These are phyloP conservation scores for Lipomyces yamanashiensis DNA, from an alignment of 805 yeast genomes.

Conservation along the genomic window DNA sequence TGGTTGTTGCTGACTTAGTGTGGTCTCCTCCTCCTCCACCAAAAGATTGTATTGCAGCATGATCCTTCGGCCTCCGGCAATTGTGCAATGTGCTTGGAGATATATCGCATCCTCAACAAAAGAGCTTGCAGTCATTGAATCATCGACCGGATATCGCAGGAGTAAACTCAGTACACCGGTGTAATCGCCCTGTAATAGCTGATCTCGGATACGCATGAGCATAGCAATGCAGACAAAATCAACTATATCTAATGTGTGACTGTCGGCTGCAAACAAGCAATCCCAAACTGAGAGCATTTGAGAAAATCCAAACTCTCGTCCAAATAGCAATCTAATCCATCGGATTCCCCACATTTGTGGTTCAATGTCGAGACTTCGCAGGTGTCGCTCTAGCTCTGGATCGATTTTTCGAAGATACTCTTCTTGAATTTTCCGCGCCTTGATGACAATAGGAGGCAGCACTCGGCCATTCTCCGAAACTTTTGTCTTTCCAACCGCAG, in stretches of 20 bases:
- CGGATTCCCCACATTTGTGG: constrained; percentile 49
- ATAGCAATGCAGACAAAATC: constrained; percentile 46
- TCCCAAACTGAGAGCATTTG: constrained; percentile 45
- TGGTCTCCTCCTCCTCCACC: constrained; percentile 9
- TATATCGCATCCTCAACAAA: constrained; percentile 34
- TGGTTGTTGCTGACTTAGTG: constrained; percentile 17
- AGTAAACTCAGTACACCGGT: constrained; percentile 32
- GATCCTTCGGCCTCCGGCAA: constrained; percentile 30
- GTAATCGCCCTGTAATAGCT: constrained; percentile 25
- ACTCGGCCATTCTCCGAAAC: constrained; percentile 23
- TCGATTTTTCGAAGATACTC: constrained; percentile 41
- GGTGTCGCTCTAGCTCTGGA: constrained; percentile 40
- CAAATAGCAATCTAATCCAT: constrained; percentile 46
- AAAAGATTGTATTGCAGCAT: constrained; percentile 23
- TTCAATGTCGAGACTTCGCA: constrained; percentile 41
- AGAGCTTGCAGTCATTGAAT: constrained; percentile 25
- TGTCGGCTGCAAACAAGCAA: constrained; percentile 45
- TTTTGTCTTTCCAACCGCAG: constrained; percentile 30
- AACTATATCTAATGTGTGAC: constrained; percentile 41
- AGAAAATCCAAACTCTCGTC: constrained; percentile 45
- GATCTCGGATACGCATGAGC: constrained; percentile 42
- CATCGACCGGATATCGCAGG: constrained; percentile 34
- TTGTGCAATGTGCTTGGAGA: constrained; percentile 29
- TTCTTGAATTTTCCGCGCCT: constrained; percentile 44
- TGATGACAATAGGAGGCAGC: constrained; percentile 42